Evolutionary conservation across 129 eudicot genomes (phyloP), one percentile per base, ranked within the genome.

Genomic region (Artemisia argyi): DNA sequence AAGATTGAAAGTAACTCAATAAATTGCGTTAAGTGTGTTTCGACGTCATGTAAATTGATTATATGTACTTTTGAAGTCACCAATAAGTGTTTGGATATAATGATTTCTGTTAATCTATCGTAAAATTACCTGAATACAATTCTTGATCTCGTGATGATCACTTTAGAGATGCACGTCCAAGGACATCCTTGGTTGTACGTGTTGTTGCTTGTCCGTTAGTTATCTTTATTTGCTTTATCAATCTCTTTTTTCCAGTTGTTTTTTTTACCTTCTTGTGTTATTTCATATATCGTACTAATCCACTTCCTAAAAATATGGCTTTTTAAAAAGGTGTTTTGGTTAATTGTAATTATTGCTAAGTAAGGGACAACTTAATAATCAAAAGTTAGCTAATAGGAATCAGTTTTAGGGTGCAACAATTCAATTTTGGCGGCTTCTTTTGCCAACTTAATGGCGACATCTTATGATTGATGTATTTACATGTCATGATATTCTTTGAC

Each of bases 251-350:
- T 20, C 67, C 39, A 11, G 19, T 78, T 28, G 51, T 28, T 72
- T 66, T 72, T 66, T 73, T 39, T 47, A 66, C 18, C 60, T 49
- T 63, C 70, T 73, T 22, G 59, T 19, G 84, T 80, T 76, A 61
- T 54, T 55, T 80, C 79, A 55, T 65, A 74, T 24, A 79, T 71
- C 67, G 79, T 59, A 61, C 47, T 58, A 65, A 26, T 11, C 68
- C 75, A 68, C 74, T 80, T 69, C 76, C 80, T 74, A 20, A 80
- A 62, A 67, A 62, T 55, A 47, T 64, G 80, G 73, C 75, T 66
- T 73, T 74, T 13, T 48, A 16, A 11, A 62, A 72, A 65, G 74
- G 59, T 66, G 59, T 66, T 73, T 60, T 32, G 79, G 51, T 54
- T 60, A 49, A 49, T 35, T 66, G 3, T 42, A 79, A 69, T 74